Conservation (phyloP, 495 filamentous ascomycete genomes). For the Neurospora discreta region DNA sequence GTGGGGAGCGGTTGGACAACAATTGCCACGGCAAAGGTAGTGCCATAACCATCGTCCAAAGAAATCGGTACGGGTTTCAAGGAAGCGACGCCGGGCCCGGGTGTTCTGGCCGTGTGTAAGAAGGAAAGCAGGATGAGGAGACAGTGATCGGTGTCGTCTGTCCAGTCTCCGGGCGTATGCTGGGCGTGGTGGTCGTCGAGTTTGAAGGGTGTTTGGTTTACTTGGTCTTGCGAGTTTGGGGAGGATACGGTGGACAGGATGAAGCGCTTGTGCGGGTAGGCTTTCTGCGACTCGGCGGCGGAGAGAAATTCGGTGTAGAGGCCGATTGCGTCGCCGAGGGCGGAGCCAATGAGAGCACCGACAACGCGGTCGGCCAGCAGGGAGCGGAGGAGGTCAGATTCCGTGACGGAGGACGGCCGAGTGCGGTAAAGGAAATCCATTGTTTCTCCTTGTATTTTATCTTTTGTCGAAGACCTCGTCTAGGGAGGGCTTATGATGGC, state of each 20-base stretch:
- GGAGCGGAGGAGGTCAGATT: constrained; percentile 8
- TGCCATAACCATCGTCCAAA: not conserved
- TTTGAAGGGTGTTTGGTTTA: constrained; percentile 19
- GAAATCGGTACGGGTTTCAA: not conserved
- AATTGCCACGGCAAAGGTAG: not conserved
- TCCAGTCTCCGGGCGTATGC: constrained; percentile 31
- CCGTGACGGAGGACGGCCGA: not conserved
- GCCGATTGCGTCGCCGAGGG: constrained; percentile 38
- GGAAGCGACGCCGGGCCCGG: not conserved
- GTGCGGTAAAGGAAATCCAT: not conserved
- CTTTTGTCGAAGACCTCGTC: not conserved
- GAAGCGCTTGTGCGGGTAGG: constrained; percentile 26
- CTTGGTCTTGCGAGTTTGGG: not conserved
- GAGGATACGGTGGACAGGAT: constrained; percentile 13
- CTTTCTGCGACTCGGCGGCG: constrained; percentile 8
- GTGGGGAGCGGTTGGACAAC: constrained; percentile 3
- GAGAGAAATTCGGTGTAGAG: constrained; percentile 39
- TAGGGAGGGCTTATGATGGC: not conserved
- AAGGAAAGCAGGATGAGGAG: constrained; percentile 32
- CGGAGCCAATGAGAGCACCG: constrained; percentile 33
- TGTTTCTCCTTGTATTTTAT: not conserved
- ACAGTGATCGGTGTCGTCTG: constrained; percentile 42
- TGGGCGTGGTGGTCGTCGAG: constrained; percentile 28
- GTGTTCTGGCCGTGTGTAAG: constrained; percentile 21
- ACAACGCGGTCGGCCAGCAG: constrained; percentile 24